Conservation (phyloP, 331 rosid species). For the Spiraea crenata region DNA sequence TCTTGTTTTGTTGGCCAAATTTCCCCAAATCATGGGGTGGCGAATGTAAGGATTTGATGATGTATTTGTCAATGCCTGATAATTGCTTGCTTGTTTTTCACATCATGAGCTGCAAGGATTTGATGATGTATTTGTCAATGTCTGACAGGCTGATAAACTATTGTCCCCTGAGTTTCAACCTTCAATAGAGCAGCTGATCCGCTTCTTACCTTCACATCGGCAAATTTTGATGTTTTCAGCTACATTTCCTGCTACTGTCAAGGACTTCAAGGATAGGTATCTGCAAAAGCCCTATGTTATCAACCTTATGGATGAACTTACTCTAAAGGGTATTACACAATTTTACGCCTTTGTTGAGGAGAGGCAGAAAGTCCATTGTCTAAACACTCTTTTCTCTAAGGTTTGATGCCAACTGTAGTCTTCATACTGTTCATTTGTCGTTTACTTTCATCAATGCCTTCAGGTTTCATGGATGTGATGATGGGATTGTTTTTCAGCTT, state of each 20-base stretch:
- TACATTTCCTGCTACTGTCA: conserved; percentile 95
- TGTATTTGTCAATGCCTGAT: not conserved
- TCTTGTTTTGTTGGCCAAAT: too few relatives aligned
- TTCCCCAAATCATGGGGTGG: too few relatives aligned
- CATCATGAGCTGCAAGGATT: conserved; percentile 8
- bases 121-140: conserved; percentile 11
- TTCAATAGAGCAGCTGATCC: conserved; percentile 84
- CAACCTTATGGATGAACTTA: conserved; percentile 99
- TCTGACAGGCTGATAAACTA: conserved; percentile 89
- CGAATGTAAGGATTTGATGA: too few relatives aligned
- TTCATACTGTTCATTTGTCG: not conserved
- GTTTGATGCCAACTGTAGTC: conserved; percentile 40
- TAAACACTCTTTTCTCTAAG: conserved; percentile 96
- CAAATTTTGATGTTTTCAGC: conserved; percentile 98
- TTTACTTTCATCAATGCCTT: not conserved
- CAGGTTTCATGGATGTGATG: not conserved
- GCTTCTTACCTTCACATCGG: conserved; percentile 66
- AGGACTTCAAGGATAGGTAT: conserved; percentile 91
- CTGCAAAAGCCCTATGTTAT: conserved; percentile 79
- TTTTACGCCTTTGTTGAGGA: conserved; percentile 96
- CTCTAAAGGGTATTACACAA: conserved; percentile 97
- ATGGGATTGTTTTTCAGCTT: conserved; percentile 54
- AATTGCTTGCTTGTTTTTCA: not conserved
- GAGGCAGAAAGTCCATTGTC: conserved; percentile 97
- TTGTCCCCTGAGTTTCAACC: conserved; percentile 99